These are phyloP conservation scores for Fusarium luffae DNA, from an alignment of 2,329 filamentous ascomycete species.

Conservation along the genomic window DNA sequence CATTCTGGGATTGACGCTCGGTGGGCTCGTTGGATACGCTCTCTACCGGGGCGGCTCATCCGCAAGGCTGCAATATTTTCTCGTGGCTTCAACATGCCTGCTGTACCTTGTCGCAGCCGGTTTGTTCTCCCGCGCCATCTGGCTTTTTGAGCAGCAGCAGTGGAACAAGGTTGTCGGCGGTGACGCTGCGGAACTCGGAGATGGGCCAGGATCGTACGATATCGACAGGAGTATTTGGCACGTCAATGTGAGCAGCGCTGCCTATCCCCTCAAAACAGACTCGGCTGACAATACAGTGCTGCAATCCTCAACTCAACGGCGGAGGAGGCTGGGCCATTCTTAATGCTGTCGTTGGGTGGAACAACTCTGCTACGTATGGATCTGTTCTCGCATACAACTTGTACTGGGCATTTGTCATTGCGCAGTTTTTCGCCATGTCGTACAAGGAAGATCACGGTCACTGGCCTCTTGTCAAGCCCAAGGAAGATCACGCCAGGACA, in stretches of 20 bases:
- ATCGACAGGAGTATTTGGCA: conserved; percentile 85
- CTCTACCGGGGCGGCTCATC: conserved; percentile 72
- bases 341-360: conserved; percentile 87
- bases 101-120: conserved; percentile 87
- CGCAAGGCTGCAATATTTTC: conserved; percentile 72
- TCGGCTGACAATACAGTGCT: conserved; percentile 67
- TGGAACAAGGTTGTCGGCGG: conserved; percentile 75
- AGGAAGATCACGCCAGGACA: conserved; percentile 21
- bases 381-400: conserved; percentile 88
- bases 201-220: conserved; percentile 81
- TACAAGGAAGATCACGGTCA: conserved; percentile 71
- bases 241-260: conserved; percentile 73
- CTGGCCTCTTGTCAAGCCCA: conserved; percentile 58
- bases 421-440: conserved; percentile 73
- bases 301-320: conserved; percentile 76
- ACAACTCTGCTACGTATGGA: conserved; percentile 87
- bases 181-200: conserved; percentile 61
- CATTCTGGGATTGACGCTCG: conserved; percentile 75
- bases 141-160: conserved; percentile 76
- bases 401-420: conserved; percentile 84
- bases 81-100: conserved; percentile 84
- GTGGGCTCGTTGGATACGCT: conserved; percentile 73
- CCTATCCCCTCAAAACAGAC: too few relatives aligned
- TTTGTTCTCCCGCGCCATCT: conserved; percentile 81
- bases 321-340: conserved; percentile 88